A percentile compares a stretch with the other conserved stretches of the same genome.
These are phyloP conservation scores for Rhizoclosmatium globosum DNA, from an alignment of 192 early-diverging fungal genomes.

Conservation along the genomic window DNA sequence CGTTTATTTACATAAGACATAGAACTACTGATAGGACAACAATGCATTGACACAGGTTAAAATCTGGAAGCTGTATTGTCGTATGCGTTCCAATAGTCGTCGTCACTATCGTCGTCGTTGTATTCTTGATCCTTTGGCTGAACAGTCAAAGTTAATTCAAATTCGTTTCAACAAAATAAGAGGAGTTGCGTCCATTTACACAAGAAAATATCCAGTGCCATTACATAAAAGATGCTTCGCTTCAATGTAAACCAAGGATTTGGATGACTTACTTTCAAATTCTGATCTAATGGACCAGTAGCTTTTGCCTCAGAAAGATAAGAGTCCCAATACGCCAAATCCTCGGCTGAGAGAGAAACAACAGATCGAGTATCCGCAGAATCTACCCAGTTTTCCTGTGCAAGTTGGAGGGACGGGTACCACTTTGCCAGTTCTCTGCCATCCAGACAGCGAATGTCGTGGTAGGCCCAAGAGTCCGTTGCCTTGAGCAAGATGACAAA, in stretches of 20 bases:
- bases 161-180: background rate
- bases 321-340: conserved; percentile 10
- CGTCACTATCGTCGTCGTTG: background rate
- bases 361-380: background rate
- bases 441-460: background rate
- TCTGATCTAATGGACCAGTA: background rate
- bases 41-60: background rate
- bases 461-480: conserved; percentile 8
- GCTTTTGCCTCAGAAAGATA: background rate
- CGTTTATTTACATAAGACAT: background rate
- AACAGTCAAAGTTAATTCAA: background rate
- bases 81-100: conserved; percentile 19
- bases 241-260: background rate
- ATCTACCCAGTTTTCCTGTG: background rate
- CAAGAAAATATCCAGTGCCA: background rate
- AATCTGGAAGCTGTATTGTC: conserved; percentile 11
- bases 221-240: background rate
- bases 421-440: background rate
- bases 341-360: background rate
- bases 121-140: background rate
- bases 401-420: background rate
- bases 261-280: background rate
- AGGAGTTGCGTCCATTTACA: no score
- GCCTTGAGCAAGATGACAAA: background rate
- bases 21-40: background rate